Evolutionary conservation across 2,329 filamentous ascomycete genomes (phyloP), one percentile per base, ranked within the genome.

Genomic region (Apiospora koreana): DNA sequence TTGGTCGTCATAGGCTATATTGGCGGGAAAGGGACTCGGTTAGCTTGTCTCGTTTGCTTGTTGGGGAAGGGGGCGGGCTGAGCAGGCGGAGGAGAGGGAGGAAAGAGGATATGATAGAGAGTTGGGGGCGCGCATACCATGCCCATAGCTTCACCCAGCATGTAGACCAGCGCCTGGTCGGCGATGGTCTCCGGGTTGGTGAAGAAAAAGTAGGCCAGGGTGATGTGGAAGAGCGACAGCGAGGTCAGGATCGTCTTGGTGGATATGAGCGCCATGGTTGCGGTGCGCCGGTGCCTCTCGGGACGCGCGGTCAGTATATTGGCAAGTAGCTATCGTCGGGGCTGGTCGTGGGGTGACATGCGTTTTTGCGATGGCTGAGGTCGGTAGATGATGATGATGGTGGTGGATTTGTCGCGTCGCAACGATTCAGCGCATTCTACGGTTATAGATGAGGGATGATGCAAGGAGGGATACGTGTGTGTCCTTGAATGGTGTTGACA

Each of bases 141-240:
- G 75, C 91, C 89, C 90, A 97, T 93, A 68, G 93, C 90, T 81
- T 97, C 92, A 69, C 94, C 94, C 35, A 97, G 83, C 41, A 97
- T 87, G 75, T 90, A 93, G 65, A 97, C 93, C 28, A 97, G 81
- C 68, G 92, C 90, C 77, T 97, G 94, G 78, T 95, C 92, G 66
- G 93, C 90, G 76, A 98, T 86, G 58, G 88, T 86, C 72, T 84
- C 83, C 7, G 95, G 95, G 71, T 87, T 91, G 54, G 89, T 92
- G 76, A 97, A 86, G 83, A 98, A 92, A 84, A 96, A 94, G 72
- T 92, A 94, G 76, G 91, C 94, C 66, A 96, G 85, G 7, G 93
- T 93, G 74, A 97, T 82, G 83, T 97, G 93, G 84, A 96, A 94
- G 79, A 97, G 88, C 75, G 92, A 93, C 75, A 97, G 84, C 68